A percentile compares a stretch with the other conserved stretches of the same genome.
Evolutionary conservation across 73 alveolate species (phyloP).

Genomic region (Paramecium caudatum): DNA sequence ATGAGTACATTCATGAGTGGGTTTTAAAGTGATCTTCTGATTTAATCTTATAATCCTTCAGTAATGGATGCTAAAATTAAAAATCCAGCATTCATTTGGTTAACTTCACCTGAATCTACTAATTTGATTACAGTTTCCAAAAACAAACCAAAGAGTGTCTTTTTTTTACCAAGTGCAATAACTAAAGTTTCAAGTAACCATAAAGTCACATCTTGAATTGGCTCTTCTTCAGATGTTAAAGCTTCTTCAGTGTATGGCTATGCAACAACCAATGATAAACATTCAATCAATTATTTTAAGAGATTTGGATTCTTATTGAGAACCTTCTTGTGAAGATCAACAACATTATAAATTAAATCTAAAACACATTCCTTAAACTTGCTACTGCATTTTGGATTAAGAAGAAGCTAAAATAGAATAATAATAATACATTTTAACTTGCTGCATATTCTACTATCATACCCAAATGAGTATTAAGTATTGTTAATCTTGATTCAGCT

Average conservation of each 20-base stretch:
- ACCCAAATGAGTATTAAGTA: slow-evolving; percentile 61
- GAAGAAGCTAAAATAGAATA: not conserved
- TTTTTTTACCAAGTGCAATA: slow-evolving; percentile 39
- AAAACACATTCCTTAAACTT: slow-evolving; percentile 67
- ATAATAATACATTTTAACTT: slow-evolving; percentile 40
- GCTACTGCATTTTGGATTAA: slow-evolving; percentile 55
- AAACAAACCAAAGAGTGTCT: slow-evolving; percentile 43
- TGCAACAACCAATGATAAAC: slow-evolving; percentile 69
- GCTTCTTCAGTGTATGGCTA: slow-evolving; percentile 68
- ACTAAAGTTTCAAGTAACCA: slow-evolving; percentile 61
- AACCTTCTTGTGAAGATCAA: slow-evolving; percentile 61
- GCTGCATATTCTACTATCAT: slow-evolving; percentile 69
- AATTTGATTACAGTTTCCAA: slow-evolving; percentile 69
- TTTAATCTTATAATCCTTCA: slow-evolving; percentile 72
- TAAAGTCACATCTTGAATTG: slow-evolving; percentile 72
- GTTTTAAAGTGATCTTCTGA: slow-evolving; percentile 49
- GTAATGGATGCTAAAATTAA: slow-evolving; percentile 70
- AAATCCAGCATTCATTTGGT: slow-evolving; percentile 73
- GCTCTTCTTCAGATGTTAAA: slow-evolving; percentile 69
- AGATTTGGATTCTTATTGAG: slow-evolving; percentile 60
- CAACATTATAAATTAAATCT: slow-evolving; percentile 46
- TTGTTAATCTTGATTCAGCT: slow-evolving; percentile 54
- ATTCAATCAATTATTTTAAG: slow-evolving; percentile 66
- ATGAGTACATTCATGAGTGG: slow-evolving; percentile 74
- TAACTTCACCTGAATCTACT: slow-evolving; percentile 66